These are phyloP conservation scores for Backusella liffmaniae DNA, from an alignment of 192 early-diverging fungal species.

Conservation along the genomic window DNA sequence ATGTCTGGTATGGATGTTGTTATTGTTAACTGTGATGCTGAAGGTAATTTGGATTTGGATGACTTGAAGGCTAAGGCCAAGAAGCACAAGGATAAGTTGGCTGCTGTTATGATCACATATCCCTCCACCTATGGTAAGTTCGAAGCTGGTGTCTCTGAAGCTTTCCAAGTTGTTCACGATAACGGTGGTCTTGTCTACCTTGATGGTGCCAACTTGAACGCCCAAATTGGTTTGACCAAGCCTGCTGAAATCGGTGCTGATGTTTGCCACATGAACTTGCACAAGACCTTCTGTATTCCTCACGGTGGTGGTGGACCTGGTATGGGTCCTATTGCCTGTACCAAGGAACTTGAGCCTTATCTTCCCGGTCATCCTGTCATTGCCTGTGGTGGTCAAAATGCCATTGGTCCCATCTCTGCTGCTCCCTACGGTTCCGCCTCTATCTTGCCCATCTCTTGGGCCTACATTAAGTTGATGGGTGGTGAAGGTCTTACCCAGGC, in stretches of 20 bases:
- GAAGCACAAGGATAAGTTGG: constrained; percentile 83
- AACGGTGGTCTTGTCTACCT: constrained; percentile 98
- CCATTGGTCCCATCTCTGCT: constrained; percentile 92
- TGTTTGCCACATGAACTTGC: constrained; percentile 99
- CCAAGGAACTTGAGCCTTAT: constrained; percentile 87
- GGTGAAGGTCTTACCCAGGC: constrained; percentile 85
- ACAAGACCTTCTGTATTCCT: constrained; percentile 99
- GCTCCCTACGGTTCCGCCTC: constrained; percentile 96
- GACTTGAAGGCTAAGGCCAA: constrained; percentile 88
- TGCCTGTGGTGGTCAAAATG: constrained; percentile 66
- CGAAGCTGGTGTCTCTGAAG: constrained; percentile 84
- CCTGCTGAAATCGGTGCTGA: constrained; percentile 97
- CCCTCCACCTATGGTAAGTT: constrained; percentile 99
- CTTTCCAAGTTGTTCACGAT: constrained; percentile 90
- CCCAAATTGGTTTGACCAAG: constrained; percentile 80
- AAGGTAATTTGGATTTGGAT: constrained; percentile 90
- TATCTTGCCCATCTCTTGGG: constrained; percentile 98
- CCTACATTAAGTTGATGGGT: constrained; percentile 98
- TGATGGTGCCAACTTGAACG: constrained; percentile 95
- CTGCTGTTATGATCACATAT: constrained; percentile 99
- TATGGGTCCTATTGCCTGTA: constrained; percentile 93
- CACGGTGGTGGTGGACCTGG: constrained; percentile 99
- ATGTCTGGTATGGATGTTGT: constrained; percentile 97
- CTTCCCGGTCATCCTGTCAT: constrained; percentile 91
- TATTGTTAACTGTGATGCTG: constrained; percentile 85